These are phyloP conservation scores for Leishmania mexicana DNA, from an alignment of 208 protist genomes.

Conservation along the genomic window DNA sequence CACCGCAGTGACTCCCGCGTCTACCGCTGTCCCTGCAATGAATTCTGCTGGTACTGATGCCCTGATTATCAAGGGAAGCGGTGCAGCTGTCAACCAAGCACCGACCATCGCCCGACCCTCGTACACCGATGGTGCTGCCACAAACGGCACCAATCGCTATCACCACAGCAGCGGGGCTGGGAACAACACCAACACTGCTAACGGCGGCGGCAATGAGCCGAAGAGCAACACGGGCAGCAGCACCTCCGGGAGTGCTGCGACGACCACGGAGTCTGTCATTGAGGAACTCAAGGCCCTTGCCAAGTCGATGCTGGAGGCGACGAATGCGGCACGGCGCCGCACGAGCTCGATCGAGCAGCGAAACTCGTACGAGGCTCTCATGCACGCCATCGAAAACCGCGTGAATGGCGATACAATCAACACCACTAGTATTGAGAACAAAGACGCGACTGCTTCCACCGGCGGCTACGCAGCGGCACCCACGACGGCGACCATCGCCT, in stretches of 20 bases:
- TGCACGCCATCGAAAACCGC: slow-evolving; percentile 61
- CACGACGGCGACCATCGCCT: background rate
- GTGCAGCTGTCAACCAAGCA: background rate
- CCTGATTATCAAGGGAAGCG: background rate
- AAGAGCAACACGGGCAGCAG: background rate
- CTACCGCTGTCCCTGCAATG: background rate
- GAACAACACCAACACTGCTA: background rate
- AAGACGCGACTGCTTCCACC: background rate
- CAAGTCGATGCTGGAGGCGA: slow-evolving; percentile 86
- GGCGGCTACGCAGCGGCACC: background rate
- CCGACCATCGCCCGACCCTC: background rate
- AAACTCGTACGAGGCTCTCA: slow-evolving; percentile 73
- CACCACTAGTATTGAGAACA: background rate
- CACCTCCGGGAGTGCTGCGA: background rate
- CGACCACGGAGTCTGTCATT: slow-evolving; percentile 74
- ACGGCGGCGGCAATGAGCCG: background rate
- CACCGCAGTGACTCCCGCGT: background rate
- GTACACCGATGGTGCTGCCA: background rate
- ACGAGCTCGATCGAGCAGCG: slow-evolving; percentile 48
- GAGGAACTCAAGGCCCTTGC: slow-evolving; percentile 83
- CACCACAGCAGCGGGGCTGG: background rate
- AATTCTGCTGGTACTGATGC: background rate
- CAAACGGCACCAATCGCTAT: background rate
- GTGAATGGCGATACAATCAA: slow-evolving; percentile 8
- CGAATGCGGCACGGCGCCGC: slow-evolving; percentile 61